These are phyloP conservation scores for Myochromella boudieri DNA, from an alignment of 768 basidiomycete species.

Conservation along the genomic window DNA sequence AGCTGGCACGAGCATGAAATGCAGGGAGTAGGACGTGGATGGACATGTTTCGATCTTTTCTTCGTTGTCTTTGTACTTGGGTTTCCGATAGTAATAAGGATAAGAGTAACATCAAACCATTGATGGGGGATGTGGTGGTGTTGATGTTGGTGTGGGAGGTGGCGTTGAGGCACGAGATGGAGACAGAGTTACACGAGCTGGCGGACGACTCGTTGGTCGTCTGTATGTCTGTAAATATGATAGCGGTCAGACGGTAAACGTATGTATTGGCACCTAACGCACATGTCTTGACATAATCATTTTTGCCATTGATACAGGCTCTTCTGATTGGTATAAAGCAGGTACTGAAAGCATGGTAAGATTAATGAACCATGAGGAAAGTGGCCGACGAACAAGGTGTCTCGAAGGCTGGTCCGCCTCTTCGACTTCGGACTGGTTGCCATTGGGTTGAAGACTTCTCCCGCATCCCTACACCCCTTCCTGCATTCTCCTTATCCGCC, in stretches of 20 bases:
- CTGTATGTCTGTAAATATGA: conserved; percentile 17
- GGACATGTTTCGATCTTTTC: conserved; percentile 7
- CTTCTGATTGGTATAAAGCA: conserved; percentile 40
- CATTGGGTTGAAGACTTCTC: conserved; percentile 17
- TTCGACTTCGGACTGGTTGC: conserved; percentile 17
- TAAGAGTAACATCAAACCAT: conserved; percentile 21
- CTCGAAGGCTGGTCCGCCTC: conserved; percentile 26
- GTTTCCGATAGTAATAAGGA: conserved; percentile 21
- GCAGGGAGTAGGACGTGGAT: not conserved
- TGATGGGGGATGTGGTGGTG: conserved; percentile 17
- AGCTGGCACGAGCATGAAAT: conserved; percentile 8
- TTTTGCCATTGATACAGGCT: conserved; percentile 50
- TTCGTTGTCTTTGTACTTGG: not conserved
- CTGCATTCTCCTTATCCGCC: conserved; percentile 12
- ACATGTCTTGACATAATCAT: conserved; percentile 56
- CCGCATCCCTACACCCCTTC: conserved; percentile 24
- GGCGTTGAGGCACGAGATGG: conserved; percentile 8
- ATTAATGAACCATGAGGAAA: conserved; percentile 1
- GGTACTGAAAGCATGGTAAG: conserved; percentile 35
- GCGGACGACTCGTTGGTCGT: conserved; percentile 22
- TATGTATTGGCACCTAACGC: conserved; percentile 14
- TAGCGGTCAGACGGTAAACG: not conserved
- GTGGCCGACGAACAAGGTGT: conserved; percentile 20
- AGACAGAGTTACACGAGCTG: conserved; percentile 15
- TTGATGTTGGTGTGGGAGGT: conserved; percentile 7